Evolutionary conservation across 1,284 basidiomycete genomes (phyloP).

Genomic region (Coniferiporia weirii): DNA sequence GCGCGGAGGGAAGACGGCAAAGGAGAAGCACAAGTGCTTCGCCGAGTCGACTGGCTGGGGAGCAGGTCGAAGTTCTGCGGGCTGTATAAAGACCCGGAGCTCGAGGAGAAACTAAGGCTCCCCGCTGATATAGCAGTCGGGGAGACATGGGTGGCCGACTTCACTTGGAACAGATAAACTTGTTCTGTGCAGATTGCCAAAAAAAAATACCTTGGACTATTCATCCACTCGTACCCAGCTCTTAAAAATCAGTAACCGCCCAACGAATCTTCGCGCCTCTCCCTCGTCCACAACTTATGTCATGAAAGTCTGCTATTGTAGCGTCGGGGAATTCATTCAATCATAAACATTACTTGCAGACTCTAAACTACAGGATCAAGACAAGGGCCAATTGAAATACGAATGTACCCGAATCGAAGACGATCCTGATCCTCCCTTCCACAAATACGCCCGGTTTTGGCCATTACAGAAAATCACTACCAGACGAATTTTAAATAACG

Average conservation of each 20-base stretch:
- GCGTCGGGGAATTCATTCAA: no score
- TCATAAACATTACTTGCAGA: no score
- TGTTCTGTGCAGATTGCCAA: neutral
- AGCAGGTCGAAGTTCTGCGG: neutral
- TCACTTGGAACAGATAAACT: neutral
- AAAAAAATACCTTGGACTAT: neutral
- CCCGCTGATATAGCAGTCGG: neutral
- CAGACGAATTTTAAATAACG: no score
- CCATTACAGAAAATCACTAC: no score
- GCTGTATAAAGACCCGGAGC: neutral
- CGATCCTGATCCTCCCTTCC: no score
- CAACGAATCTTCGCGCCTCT: no score
- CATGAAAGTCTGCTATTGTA: no score
- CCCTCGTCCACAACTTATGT: no score
- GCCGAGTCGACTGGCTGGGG: slow-evolving; percentile 4
- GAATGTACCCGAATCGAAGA: no score
- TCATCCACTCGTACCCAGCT: neutral
- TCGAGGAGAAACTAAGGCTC: neutral
- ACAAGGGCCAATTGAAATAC: no score
- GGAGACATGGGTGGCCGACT: slow-evolving; percentile 2
- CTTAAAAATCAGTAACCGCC: neutral
- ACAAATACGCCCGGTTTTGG: no score
- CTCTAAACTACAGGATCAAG: no score
- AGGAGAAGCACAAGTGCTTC: neutral
- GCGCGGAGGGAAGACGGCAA: neutral